Evolutionary conservation across 2,329 filamentous ascomycete species (phyloP), one percentile per base, ranked within the genome.

Genomic region (Cadophora sp.): DNA sequence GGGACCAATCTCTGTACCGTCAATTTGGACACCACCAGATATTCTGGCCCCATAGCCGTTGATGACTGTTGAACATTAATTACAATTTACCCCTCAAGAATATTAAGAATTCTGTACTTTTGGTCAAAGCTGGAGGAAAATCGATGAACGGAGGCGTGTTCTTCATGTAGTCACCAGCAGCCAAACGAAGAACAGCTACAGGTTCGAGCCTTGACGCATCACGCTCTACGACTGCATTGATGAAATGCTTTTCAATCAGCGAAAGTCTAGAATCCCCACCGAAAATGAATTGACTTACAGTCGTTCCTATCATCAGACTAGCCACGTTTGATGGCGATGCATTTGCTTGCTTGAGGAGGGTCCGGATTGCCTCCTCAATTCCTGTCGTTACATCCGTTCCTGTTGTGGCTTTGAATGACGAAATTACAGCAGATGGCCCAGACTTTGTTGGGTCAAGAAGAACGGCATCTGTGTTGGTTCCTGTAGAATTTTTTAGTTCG

Each of bases 401-500:
- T 22, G 63, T 65, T 1, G 53, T 65, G 18, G 55, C 56, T 51
- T 60, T 59, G 22, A 50, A 65, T 5, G 63, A 50, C 53, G 33
- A 51, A 11, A 60, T 60, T 7, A 59, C 62, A 16, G 53, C 55
- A 50, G 22, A 33, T 22, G 55, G 55, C 18, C 63, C 56, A 2
- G 14, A 27, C 24, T 60, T 65, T n/a, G 53, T 36, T 18, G 47
- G 43, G 36, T 65, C 55, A n/a, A 65, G 30, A 18, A 65, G 41
- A 22, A 65, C 63, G 4, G 63, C 63, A 51, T 65, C 63, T n/a
- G 63, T 65, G n/a, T 65, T 60, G 3, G 63, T 65, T 11, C 63
- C 63, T 65, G 33, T 14, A 20, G n/a, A 24, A 1, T 8, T 5
- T 16, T 3, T 45, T 8, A 45, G n/a, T 13, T 13, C 11, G 39